phyloP scores from a whole-genome alignment of 2,329 filamentous ascomycete genomes.

The Calonectria ilicicola region DNA sequence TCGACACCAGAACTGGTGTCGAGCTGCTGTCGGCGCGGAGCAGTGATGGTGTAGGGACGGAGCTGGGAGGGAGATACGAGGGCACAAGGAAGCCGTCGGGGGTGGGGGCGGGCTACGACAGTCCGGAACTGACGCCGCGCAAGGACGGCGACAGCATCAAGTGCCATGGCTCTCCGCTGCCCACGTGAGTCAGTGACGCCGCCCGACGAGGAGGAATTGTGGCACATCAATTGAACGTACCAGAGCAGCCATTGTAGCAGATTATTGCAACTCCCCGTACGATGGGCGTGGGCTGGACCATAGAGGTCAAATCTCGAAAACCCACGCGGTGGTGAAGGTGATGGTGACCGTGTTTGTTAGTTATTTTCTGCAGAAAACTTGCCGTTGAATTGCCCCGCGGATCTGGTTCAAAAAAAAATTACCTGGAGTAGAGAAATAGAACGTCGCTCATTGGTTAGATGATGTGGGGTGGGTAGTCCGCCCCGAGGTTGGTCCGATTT shows the following conservation, averaged over 20 bases:
- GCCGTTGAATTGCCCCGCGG: no score
- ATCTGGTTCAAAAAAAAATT: no score
- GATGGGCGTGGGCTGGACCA: background rate
- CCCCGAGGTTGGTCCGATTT: background rate
- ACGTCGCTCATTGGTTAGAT: background rate
- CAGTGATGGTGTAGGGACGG: slow-evolving; percentile 28
- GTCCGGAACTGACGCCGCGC: slow-evolving; percentile 22
- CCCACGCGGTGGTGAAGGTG: background rate
- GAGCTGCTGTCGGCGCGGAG: slow-evolving; percentile 55
- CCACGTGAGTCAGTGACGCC: background rate
- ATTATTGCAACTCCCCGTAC: background rate
- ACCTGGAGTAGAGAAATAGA: background rate
- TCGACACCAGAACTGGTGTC: slow-evolving; percentile 62
- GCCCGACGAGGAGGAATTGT: background rate
- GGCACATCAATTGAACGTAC: background rate
- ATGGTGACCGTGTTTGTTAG: background rate
- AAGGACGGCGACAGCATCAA: slow-evolving; percentile 19
- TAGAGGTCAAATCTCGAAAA: background rate
- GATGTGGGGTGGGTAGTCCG: background rate
- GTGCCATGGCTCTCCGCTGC: slow-evolving; percentile 32
- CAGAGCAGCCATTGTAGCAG: background rate
- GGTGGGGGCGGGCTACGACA: slow-evolving; percentile 3
- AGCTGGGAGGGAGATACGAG: slow-evolving; percentile 22
- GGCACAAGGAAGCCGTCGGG: slow-evolving; percentile 22
- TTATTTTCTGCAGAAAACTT: background rate